phyloP scores from a whole-genome alignment of 192 early-diverging fungal species.

The Coemansia sp. region DNA sequence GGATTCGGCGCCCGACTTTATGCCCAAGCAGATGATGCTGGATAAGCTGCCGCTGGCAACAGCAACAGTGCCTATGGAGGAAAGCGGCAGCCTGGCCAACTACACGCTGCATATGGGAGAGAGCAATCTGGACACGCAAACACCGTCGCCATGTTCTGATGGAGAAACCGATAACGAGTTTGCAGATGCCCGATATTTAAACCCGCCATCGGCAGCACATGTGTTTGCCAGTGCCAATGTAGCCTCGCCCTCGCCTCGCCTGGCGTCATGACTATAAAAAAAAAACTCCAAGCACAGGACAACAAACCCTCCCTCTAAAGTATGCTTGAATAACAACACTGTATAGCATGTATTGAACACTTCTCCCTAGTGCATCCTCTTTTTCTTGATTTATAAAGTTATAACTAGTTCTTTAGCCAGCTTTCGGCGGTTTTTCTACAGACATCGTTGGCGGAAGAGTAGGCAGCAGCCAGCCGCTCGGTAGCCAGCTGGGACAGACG shows the following conservation, averaged over 20 bases:
- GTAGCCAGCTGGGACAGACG: slow-evolving; percentile 45
- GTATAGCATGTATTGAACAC: neutral
- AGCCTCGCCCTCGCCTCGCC: slow-evolving; percentile 20
- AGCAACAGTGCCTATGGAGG: slow-evolving; percentile 9
- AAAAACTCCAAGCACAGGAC: neutral
- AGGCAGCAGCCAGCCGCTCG: slow-evolving; percentile 33
- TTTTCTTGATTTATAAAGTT: slow-evolving; percentile 1
- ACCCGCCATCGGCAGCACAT: slow-evolving; percentile 4
- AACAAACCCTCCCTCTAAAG: neutral
- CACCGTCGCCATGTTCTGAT: no score
- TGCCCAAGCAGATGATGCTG: slow-evolving; percentile 27
- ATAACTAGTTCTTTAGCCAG: slow-evolving; percentile 32
- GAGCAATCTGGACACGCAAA: neutral
- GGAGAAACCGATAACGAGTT: slow-evolving; percentile 7
- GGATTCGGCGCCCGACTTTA: slow-evolving; percentile 50
- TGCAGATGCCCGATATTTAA: slow-evolving; percentile 1
- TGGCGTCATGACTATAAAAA: neutral
- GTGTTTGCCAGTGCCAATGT: slow-evolving; percentile 29
- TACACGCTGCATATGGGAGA: slow-evolving; percentile 38
- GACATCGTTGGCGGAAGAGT: slow-evolving; percentile 16
- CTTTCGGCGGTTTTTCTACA: slow-evolving; percentile 22
- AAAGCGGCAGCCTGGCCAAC: slow-evolving; percentile 20
- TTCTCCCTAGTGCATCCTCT: neutral
- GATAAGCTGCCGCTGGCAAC: slow-evolving; percentile 5
- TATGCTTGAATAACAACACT: no score